phyloP scores from a whole-genome alignment of 805 yeast species.

The Limtongia smithiae region DNA sequence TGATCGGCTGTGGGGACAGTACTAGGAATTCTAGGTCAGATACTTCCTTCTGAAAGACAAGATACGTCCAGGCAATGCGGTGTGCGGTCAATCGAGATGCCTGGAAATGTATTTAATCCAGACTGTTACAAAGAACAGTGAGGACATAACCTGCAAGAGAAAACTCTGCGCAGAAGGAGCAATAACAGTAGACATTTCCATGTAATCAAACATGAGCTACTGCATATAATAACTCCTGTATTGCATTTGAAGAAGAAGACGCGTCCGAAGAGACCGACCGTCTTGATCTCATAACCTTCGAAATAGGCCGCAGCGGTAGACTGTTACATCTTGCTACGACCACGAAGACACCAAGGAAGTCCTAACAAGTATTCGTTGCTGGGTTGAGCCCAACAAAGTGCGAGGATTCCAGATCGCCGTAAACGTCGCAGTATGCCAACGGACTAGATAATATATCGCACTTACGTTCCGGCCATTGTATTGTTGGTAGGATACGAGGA shows the following conservation, averaged over 20 bases:
- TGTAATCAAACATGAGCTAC: constrained; percentile 7
- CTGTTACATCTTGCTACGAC: neutral
- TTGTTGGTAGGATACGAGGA: neutral
- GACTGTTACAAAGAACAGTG: constrained; percentile 18
- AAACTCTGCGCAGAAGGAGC: constrained; percentile 2
- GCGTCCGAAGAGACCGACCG: neutral
- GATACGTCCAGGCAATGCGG: constrained; percentile 15
- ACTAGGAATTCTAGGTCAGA: constrained; percentile 40
- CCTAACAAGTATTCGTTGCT: too few relatives aligned
- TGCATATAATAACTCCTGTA: neutral
- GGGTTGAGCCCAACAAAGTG: constrained; percentile 3
- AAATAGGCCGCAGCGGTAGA: neutral
- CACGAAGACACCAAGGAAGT: too few relatives aligned
- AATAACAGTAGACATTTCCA: constrained; percentile 11
- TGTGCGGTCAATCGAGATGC: constrained; percentile 8
- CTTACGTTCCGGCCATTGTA: constrained; percentile 28
- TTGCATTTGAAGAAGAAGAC: constrained; percentile 25
- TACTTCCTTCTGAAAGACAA: neutral
- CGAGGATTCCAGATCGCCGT: constrained; percentile 4
- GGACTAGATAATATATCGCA: neutral
- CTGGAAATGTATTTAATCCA: constrained; percentile 28
- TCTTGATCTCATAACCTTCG: constrained; percentile 22
- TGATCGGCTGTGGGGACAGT: constrained; percentile 39
- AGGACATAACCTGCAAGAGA: constrained; percentile 25
- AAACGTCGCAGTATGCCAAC: neutral